Evolutionary conservation across 129 eudicot genomes (phyloP).

Genomic region (Helianthus annuus): HanXRQr2.0-SUNRISE NC_035439.2:148692713-148693212

Average conservation of each 20-base stretch:
- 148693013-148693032: conserved; percentile 1
- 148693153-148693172: neutral
- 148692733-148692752: neutral
- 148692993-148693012: conserved; percentile 34
- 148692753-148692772: too few relatives aligned
- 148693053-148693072: neutral
- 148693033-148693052: conserved; percentile 11
- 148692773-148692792: too few relatives aligned
- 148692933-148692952: conserved; percentile 11
- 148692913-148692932: neutral
- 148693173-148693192: neutral
- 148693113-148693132: too few relatives aligned
- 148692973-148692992: conserved; percentile 17
- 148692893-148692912: conserved; percentile 18
- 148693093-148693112: neutral
- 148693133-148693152: neutral
- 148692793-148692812: too few relatives aligned
- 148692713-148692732: neutral
- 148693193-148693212: neutral
- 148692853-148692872: too few relatives aligned
- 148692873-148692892: neutral
- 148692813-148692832: too few relatives aligned
- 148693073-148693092: neutral
- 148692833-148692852: neutral
- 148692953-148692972: conserved; percentile 18